phyloP scores from a whole-genome alignment of 2,329 filamentous ascomycete genomes.

The Monosporascus cannonballus region DNA sequence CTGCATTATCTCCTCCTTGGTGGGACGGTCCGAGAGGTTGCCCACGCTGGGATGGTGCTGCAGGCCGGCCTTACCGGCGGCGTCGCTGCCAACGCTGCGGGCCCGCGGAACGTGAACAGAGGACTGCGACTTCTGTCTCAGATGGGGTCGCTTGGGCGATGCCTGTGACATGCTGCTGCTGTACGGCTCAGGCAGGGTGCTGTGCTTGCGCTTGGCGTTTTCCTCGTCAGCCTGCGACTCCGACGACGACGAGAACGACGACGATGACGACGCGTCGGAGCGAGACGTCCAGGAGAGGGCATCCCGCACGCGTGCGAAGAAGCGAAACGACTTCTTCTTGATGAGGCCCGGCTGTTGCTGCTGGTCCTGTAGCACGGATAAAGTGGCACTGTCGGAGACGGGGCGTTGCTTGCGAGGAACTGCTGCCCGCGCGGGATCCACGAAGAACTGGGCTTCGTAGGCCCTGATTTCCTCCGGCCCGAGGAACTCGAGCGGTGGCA shows the following conservation, averaged over 20 bases:
- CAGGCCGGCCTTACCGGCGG: background rate
- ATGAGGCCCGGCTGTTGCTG: constrained; percentile 5
- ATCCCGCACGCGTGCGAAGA: constrained; percentile 25
- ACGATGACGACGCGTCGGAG: background rate
- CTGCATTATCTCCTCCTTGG: constrained; percentile 46
- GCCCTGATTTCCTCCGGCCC: constrained; percentile 27
- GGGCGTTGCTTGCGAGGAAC: constrained; percentile 6
- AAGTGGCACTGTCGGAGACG: constrained; percentile 15
- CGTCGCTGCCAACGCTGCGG: background rate
- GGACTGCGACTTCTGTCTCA: constrained; percentile 5
- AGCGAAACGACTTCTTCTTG: constrained; percentile 23
- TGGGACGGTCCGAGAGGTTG: constrained; percentile 22
- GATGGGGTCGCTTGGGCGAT: background rate
- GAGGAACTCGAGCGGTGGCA: constrained; percentile 64
- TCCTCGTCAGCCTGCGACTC: constrained; percentile 8
- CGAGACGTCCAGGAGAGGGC: constrained; percentile 15
- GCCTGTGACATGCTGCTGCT: background rate
- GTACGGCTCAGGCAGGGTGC: constrained; percentile 22
- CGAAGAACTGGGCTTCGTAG: constrained; percentile 25
- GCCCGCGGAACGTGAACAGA: background rate
- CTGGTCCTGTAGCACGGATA: constrained; percentile 7
- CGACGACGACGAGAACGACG: constrained; percentile 5
- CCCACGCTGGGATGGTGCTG: background rate
- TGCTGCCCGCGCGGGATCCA: background rate
- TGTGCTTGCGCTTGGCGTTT: constrained; percentile 18